Percentiles rank a stretch among this genome's conserved stretches.
Conservation (phyloP, 345 rosid species). For the Brassica rapa region DNA sequence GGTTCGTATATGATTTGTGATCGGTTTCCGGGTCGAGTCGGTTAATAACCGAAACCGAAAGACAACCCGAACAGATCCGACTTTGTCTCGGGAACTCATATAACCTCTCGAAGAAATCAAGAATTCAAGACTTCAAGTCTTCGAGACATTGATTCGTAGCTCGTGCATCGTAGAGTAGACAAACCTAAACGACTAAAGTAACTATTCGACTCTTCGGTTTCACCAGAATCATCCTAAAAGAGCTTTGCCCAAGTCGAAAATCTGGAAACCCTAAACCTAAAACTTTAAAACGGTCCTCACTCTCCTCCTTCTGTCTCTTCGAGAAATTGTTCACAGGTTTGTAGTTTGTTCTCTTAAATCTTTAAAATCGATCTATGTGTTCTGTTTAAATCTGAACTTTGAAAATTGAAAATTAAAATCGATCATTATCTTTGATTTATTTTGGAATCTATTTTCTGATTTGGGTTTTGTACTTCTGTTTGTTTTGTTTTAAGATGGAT, state of each 20-base stretch:
- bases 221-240: not conserved
- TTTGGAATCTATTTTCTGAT: no score
- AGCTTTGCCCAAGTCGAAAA: no score
- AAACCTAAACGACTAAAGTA: no score
- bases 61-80: not conserved
- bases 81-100: not conserved
- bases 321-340: not conserved
- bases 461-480: no score
- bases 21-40: not conserved
- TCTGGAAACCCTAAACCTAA: not conserved
- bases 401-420: no score
- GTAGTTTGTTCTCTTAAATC: no score
- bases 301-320: not conserved
- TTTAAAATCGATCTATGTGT: not conserved
- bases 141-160: no score
- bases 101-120: not conserved
- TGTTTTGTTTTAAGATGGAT: not conserved
- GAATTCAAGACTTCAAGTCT: not conserved
- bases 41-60: not conserved
- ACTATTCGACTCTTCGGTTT: not conserved
- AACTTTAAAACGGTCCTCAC: not conserved
- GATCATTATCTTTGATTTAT: not conserved
- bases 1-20: not conserved
- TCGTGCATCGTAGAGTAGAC: no score
- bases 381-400: not conserved